These are phyloP conservation scores for Babesia ovata DNA, from an alignment of 169 alveolate species.

Conservation along the genomic window DNA sequence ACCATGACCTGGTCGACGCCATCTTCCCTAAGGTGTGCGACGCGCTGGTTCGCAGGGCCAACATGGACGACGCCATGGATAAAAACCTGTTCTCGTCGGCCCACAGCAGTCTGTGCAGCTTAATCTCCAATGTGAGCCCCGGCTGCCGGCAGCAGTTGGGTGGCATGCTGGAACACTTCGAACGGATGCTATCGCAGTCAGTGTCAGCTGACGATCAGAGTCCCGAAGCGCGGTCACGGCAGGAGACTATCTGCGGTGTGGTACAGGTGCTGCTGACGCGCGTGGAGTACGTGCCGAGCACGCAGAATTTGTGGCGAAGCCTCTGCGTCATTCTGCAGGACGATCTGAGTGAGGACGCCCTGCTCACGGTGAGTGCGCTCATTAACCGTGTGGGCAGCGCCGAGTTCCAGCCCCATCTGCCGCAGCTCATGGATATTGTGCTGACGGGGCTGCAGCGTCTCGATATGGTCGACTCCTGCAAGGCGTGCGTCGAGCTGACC, in stretches of 20 bases:
- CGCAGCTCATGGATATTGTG: constrained; percentile 63
- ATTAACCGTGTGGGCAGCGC: constrained; percentile 73
- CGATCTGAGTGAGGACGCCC: constrained; percentile 80
- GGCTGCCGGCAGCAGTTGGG: constrained; percentile 52
- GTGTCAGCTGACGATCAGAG: constrained; percentile 57
- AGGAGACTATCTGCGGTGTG: constrained; percentile 72
- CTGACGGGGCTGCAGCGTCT: constrained; percentile 41
- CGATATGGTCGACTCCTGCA: constrained; percentile 59
- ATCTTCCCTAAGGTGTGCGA: constrained; percentile 74
- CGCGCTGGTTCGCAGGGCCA: constrained; percentile 70
- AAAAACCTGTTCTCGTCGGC: constrained; percentile 74
- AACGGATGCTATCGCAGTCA: constrained; percentile 61
- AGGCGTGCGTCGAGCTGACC: constrained; percentile 82
- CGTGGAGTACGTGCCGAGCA: constrained; percentile 64
- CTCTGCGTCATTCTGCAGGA: constrained; percentile 38
- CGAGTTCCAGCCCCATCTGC: constrained; percentile 52
- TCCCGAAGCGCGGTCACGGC: constrained; percentile 63
- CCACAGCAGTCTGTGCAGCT: constrained; percentile 71
- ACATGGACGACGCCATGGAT: constrained; percentile 75
- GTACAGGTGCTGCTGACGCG: constrained; percentile 75
- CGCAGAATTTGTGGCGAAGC: constrained; percentile 61
- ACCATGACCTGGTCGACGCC: constrained; percentile 46
- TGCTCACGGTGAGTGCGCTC: constrained; percentile 82
- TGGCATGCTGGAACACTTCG: constrained; percentile 72
- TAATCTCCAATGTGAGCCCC: constrained; percentile 71